Evolutionary conservation across 495 filamentous ascomycete genomes (phyloP), one percentile per base, ranked within the genome.

Genomic region (Aspergillus diversus): DNA sequence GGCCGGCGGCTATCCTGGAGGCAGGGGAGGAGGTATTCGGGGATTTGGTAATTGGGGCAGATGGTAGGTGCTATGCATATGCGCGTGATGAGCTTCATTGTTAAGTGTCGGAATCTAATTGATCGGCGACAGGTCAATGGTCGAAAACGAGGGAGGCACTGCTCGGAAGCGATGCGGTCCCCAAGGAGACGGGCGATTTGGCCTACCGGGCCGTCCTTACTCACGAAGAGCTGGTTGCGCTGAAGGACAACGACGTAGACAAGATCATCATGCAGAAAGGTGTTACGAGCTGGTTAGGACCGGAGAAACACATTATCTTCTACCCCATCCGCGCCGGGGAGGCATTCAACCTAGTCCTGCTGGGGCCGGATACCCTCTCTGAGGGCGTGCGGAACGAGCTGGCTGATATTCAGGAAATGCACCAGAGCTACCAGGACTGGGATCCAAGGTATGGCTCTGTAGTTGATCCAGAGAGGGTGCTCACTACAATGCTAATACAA

Each of bases 321-420:
- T 90, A 89, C 57, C 81, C 83, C 11, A 66, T 90, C 5, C 75
- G 81, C 11, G 80, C 79, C 6, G 85, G 85, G 0, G 65, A 80
- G 33, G 71, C 86, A 61, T 85, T 82, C 61, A 90, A 90, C 60
- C 80, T 90, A 57, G 87, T 90, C 1, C 73, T 90, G 0, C 64
- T 90, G 15, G 81, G 83, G 8, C 88, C 88, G 0, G 88, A 91
- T 62, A 82, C 89, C 63, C 74, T 90, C 37, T 84, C 84, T 0
- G 7, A 11, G 1, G 69, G 47, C 1, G 15, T 35, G 3, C 57
- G 58, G 1, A 61, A 53, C 12, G 49, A 52, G 7, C 7, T 51
- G 27, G 66, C 51, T 5, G 62, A 62, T 17, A 33, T 64, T 0
- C 54, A 59, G 15, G 66, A 68, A 33, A 59, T 68, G 54, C 49